A percentile compares a stretch with the other conserved stretches of the same genome.
Evolutionary conservation across 139 green algal genomes (phyloP).

Genomic region (Chlamydomonas sp.): DNA sequence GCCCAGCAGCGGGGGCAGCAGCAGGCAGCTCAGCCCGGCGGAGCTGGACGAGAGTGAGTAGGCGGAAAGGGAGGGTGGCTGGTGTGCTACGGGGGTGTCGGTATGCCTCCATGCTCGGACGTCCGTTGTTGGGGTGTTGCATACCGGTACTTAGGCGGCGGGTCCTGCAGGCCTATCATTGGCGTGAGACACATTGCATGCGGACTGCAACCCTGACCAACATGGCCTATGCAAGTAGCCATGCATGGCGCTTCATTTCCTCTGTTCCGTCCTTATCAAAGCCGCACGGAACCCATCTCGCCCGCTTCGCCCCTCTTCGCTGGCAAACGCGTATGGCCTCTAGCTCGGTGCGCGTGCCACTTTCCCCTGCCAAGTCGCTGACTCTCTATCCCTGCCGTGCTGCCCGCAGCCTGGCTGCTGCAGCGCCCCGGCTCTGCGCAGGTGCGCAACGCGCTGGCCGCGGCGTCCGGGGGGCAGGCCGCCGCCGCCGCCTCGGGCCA

Average conservation of each 20-base stretch:
- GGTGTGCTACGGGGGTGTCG: not conserved
- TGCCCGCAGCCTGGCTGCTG: not conserved
- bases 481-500: not conserved
- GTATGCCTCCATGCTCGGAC: not conserved
- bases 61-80: not conserved
- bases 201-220: too few species aligned
- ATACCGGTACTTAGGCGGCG: too few species aligned
- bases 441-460: not conserved
- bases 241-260: not conserved
- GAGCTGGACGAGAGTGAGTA: conserved; percentile 30
- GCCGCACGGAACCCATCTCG: not conserved
- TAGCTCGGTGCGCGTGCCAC: too few species aligned
- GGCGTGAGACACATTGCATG: too few species aligned
- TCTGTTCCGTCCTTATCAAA: not conserved
- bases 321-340: too few species aligned
- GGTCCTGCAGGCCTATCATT: too few species aligned
- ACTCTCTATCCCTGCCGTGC: not conserved
- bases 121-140: too few species aligned
- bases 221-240: too few species aligned
- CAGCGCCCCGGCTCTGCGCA: conserved; percentile 14
- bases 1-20: conserved; percentile 9
- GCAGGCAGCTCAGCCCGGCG: not conserved
- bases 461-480: not conserved
- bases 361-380: too few species aligned
- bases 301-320: not conserved